Evolutionary conservation across 441 rosid species (phyloP).

Genomic region (Mallotus japonicus): DNA sequence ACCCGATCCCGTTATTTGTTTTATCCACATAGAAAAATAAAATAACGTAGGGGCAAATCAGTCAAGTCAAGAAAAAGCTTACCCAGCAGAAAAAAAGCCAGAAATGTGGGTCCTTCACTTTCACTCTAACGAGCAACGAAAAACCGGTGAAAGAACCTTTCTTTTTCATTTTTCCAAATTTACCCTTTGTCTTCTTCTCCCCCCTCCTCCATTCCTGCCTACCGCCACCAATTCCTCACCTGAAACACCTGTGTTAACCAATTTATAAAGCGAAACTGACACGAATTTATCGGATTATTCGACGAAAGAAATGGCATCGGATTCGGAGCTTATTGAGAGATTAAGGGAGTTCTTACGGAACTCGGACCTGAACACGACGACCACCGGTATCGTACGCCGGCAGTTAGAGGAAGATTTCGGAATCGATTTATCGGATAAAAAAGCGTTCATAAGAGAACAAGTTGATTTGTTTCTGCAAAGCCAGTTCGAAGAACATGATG

Average conservation of each 20-base stretch:
- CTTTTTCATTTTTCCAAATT: constrained; percentile 13
- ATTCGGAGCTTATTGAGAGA: constrained; percentile 48
- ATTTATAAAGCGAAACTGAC: neutral
- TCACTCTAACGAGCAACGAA: constrained; percentile 21
- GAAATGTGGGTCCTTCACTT: constrained; percentile 13
- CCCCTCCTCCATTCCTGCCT: neutral
- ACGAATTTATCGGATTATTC: constrained; percentile 1
- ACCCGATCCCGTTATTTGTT: neutral
- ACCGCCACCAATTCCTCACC: neutral
- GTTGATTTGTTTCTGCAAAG: constrained; percentile 51
- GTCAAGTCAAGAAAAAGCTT: neutral
- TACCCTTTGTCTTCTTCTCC: constrained; percentile 1
- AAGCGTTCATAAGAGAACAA: constrained; percentile 53
- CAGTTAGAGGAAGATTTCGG: constrained; percentile 57
- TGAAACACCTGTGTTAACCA: neutral
- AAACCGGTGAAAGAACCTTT: constrained; percentile 22
- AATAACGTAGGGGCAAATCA: constrained; percentile 10
- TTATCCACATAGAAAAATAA: too few relatives aligned
- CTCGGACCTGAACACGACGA: constrained; percentile 58
- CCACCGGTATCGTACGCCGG: constrained; percentile 52
- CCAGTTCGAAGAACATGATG: constrained; percentile 34
- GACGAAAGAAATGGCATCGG: constrained; percentile 43
- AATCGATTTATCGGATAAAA: constrained; percentile 50
- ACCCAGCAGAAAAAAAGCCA: neutral
- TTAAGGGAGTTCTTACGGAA: constrained; percentile 43